phyloP scores from a whole-genome alignment of 768 basidiomycete genomes.

The Hygrocybe coccinea region DNA sequence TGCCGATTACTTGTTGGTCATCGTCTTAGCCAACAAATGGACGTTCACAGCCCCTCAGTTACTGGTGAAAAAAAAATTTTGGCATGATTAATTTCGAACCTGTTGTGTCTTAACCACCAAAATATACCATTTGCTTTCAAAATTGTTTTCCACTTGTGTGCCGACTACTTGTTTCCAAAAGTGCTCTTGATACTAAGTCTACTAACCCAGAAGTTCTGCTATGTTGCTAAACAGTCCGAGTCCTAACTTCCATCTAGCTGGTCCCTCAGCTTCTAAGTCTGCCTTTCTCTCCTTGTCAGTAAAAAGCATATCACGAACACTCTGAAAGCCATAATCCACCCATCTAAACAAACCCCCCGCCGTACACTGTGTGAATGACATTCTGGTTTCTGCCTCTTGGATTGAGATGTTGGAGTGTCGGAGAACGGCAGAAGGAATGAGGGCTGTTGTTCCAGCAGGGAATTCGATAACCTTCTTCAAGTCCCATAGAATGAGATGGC shows the following conservation, averaged over 20 bases:
- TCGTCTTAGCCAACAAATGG: no score
- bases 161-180: no score
- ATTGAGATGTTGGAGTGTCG: conserved; percentile 18
- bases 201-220: no score
- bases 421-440: conserved; percentile 22
- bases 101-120: no score
- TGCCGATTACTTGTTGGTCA: no score
- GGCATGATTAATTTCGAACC: no score
- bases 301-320: background rate
- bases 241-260: background rate
- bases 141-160: no score
- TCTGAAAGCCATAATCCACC: conserved; percentile 16
- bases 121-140: no score
- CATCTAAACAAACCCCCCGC: conserved; percentile 22
- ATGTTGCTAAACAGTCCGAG: background rate
- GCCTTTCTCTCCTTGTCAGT: background rate
- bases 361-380: conserved; percentile 20
- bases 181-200: no score
- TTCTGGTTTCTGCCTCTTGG: conserved; percentile 11
- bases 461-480: conserved; percentile 20
- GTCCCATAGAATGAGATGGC: conserved; percentile 26
- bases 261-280: background rate
- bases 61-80: no score
- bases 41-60: no score
- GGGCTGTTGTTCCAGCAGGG: conserved; percentile 18